These are phyloP conservation scores for Lecanicillium sp. DNA, from an alignment of 2,329 filamentous ascomycete genomes.

Conservation along the genomic window DNA sequence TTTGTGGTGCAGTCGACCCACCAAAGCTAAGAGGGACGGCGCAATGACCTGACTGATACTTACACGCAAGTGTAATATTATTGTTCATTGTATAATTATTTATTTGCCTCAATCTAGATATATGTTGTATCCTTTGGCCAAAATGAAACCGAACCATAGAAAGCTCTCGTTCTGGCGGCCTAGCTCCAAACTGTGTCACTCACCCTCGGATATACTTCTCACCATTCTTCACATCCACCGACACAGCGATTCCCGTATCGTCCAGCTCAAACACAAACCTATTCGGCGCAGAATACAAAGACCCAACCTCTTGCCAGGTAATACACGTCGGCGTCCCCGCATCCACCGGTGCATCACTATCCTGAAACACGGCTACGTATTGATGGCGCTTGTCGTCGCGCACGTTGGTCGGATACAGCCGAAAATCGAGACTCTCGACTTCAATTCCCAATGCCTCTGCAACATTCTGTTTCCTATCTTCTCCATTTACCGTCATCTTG, in stretches of 20 bases:
- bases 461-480: constrained; percentile 13
- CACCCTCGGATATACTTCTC: neutral
- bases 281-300: neutral
- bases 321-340: constrained; percentile 26
- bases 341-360: constrained; percentile 20
- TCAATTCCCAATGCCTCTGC: constrained; percentile 16
- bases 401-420: constrained; percentile 23
- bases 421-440: constrained; percentile 17
- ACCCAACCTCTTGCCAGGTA: constrained; percentile 14
- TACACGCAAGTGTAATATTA: too few species aligned
- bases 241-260: neutral
- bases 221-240: neutral
- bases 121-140: too few species aligned
- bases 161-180: too few species aligned
- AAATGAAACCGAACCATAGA: too few species aligned
- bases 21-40: too few species aligned
- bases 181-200: neutral
- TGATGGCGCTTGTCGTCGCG: constrained; percentile 13
- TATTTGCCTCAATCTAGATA: too few species aligned
- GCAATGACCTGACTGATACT: too few species aligned
- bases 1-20: too few species aligned
- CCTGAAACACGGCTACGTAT: constrained; percentile 23
- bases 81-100: too few species aligned
- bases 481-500: constrained; percentile 7
- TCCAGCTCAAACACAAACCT: constrained; percentile 3